Base-by-base conservation (phyloP, 2,329 filamentous ascomycete genomes). In the Rutstroemia sp. region DNA sequence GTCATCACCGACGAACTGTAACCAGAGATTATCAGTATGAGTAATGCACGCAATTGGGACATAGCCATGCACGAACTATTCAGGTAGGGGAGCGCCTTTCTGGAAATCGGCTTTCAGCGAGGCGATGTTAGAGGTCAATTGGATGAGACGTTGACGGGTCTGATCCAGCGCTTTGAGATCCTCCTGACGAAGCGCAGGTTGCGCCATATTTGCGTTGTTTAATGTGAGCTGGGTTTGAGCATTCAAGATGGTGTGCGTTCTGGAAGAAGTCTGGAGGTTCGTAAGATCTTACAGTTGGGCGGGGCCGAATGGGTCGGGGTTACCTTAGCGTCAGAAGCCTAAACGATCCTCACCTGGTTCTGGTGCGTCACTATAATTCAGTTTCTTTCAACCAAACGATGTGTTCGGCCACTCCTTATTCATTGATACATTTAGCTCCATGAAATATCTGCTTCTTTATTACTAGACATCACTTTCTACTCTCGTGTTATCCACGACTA, bases 131-230 rank as follows among this genome's bases (percentile, higher is more conserved):
- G 80, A 84, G 4, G 83, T 82, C 23, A 92, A 78, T 67, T 89
- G 84, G 47, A 78, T 77, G 21, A 91, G 77, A 27, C 85, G 80
- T 65, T 84, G 81, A 42, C 88, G 81, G 27, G 84, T 83, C 70
- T 86, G 80, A 66, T 92, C 88, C 25, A 92, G 78, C 42, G 81
- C 77, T 71, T 86, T 88, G 63, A 84, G 73, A 70, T 86, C 82
- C 19, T 84, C 82, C 27, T 61, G 61, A 9, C 51, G 59, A 9
- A 69, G 58, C 10, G 51, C 14, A 12, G 57, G 41, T 27, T 63
- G 60, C 30, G 62, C 62, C 65, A 68, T 68, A 17, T 19, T 45
- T 25, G 25, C 14, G 17, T 51, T 27, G 21, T 37, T 45, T 27
- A 17, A 19, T 44, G 17, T 19, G 17, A 44, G n/a, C 12, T 34